Evolutionary conservation across 176 grass and related monocot genomes (phyloP).

Genomic region (Tuctoria greenei): DNA sequence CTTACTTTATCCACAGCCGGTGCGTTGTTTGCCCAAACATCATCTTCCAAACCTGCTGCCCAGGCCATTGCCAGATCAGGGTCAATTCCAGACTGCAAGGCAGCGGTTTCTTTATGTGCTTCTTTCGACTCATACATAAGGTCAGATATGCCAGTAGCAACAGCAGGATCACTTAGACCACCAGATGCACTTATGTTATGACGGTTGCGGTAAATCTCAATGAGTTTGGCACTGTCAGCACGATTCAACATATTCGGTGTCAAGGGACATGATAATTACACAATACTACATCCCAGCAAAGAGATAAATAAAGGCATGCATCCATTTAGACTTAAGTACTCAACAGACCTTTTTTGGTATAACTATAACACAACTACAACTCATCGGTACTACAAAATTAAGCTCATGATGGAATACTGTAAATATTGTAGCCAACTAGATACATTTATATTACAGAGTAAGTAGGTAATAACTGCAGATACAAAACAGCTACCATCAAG

Average conservation of each 20-base stretch:
- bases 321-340: constrained; percentile 17
- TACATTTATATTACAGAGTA: constrained; percentile 4
- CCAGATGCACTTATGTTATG: constrained; percentile 89
- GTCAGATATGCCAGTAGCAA: constrained; percentile 96
- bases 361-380: constrained; percentile 9
- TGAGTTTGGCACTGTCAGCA: constrained; percentile 77
- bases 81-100: constrained; percentile 67
- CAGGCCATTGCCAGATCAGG: constrained; percentile 98
- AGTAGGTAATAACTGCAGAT: background rate
- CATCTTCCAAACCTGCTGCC: constrained; percentile 95
- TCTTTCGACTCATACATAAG: constrained; percentile 91
- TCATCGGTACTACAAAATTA: background rate
- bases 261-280: constrained; percentile 2
- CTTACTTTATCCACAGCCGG: constrained; percentile 91
- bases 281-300: constrained; percentile 2
- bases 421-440: background rate
- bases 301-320: background rate
- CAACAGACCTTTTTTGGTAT: background rate
- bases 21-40: constrained; percentile 77
- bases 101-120: constrained; percentile 56
- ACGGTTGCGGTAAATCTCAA: constrained; percentile 92
- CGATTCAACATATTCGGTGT: constrained; percentile 29
- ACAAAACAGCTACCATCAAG: background rate
- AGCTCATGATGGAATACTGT: background rate
- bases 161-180: constrained; percentile 90